phyloP scores from a whole-genome alignment of 2,329 filamentous ascomycete species.

The Byssochlamys sp. region DNA sequence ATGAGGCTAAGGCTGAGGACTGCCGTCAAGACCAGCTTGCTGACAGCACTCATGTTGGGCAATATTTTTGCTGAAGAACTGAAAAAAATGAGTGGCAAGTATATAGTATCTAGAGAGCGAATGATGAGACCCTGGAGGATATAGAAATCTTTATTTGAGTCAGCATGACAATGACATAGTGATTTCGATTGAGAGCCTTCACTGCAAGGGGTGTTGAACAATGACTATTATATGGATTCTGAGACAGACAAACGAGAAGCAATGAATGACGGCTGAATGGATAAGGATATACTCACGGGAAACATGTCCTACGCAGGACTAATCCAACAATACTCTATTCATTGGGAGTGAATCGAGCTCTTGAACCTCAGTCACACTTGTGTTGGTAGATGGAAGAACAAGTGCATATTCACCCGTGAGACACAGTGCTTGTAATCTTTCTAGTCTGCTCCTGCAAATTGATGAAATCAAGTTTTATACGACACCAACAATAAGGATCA shows the following conservation, averaged over 20 bases:
- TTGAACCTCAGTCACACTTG: background rate
- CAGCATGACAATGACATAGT: conserved; percentile 1
- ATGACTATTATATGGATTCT: background rate
- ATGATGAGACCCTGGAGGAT: background rate
- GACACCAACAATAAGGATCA: background rate
- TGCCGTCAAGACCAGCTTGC: conserved; percentile 3
- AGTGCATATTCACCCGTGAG: background rate
- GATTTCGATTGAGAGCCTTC: background rate
- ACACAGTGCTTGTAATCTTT: background rate
- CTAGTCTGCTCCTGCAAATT: background rate
- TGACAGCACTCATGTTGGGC: conserved; percentile 2
- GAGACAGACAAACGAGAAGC: background rate
- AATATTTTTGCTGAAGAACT: background rate
- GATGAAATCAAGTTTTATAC: background rate
- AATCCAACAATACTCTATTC: conserved; percentile 1
- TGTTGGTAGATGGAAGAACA: background rate
- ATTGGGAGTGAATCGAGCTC: background rate
- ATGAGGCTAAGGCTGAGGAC: conserved; percentile 21
- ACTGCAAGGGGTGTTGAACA: background rate
- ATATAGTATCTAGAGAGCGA: background rate
- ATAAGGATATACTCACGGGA: background rate
- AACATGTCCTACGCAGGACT: background rate
- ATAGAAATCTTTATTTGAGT: conserved; percentile 2
- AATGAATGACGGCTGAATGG: background rate
- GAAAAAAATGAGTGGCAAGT: background rate